A percentile compares a stretch with the other conserved stretches of the same genome.
Evolutionary conservation across 1,284 basidiomycete genomes (phyloP).

Genomic region (Trametes hirsuta): DNA sequence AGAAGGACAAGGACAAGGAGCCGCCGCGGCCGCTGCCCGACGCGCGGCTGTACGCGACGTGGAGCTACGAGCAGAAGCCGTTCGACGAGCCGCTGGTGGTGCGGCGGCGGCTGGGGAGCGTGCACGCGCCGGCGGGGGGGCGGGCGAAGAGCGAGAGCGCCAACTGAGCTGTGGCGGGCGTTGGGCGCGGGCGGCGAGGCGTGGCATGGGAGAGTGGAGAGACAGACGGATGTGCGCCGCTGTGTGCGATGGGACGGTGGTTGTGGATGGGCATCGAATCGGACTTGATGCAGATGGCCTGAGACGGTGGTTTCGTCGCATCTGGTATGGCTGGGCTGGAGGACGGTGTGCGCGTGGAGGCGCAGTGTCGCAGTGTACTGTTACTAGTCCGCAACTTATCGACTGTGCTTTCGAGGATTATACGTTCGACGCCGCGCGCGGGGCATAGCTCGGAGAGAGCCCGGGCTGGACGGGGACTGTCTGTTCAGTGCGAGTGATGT

Average conservation of each 20-base stretch:
- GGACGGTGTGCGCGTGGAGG: not conserved
- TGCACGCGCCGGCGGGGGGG: constrained; percentile 19
- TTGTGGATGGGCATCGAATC: not conserved
- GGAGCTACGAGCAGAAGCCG: constrained; percentile 73
- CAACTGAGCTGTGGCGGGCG: constrained; percentile 6
- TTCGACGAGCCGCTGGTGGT: constrained; percentile 52
- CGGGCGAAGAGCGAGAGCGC: constrained; percentile 33
- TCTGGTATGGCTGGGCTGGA: not conserved
- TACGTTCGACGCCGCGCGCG: not conserved
- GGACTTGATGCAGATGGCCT: not conserved
- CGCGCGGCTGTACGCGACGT: constrained; percentile 71
- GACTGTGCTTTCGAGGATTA: not conserved
- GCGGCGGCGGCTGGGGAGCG: constrained; percentile 36
- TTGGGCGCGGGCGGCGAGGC: not conserved
- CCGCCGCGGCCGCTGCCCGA: constrained; percentile 56
- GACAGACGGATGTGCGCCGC: not conserved
- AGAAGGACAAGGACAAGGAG: constrained; percentile 32
- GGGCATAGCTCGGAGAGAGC: not conserved
- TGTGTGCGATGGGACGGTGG: not conserved
- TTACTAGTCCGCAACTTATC: constrained; percentile 4
- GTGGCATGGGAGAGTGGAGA: not conserved
- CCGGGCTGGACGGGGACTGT: not conserved
- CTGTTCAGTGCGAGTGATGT: not conserved
- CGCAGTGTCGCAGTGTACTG: constrained; percentile 7
- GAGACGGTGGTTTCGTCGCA: not conserved